Evolutionary conservation across 225 moss, liverwort and hornwort species (phyloP), one percentile per base, ranked within the genome.

Genomic region (Marchantia paleacea): DNA sequence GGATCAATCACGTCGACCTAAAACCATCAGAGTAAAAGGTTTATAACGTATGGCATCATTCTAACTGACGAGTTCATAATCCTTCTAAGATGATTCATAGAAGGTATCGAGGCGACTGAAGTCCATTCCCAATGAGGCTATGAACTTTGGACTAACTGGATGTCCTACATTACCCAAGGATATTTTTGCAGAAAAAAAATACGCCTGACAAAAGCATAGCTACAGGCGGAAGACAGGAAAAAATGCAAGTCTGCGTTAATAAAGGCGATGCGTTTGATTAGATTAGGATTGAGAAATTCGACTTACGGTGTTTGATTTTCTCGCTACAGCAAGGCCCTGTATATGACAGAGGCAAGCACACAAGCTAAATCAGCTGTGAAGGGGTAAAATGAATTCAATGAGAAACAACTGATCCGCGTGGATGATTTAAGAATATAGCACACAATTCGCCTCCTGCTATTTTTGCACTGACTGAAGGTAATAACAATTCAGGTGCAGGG

Each of bases 1-100:
- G 90, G 83, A 85, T 97, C 88, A 82, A 92, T 80, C 25, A 97
- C 85, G 79, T 97, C 93, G 54, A 95, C 90, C 97, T 97, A 81
- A 19, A 13, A 48, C 54, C 16, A 51, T 76, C 49, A 30, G 16
- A 52, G 26, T 12, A 49, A 57, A 39, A 39, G 39, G 39, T 39
- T 39, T 39, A 39, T 39, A 2, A 39, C 3, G 39, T 5, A 2
- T 2, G 39, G 39, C 39, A 2, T 2, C 3, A 39, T 39, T 2
- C 5, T 39, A 5, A 39, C 39, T 39, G 3, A 39, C 39, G 39
- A 39, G 39, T 5, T 39, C 39, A 5, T 39, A 39, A 39, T 5
- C 39, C 39, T 39, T 39, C 39, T 39, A 39, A 39, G 39, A 39
- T 39, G 2, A 39, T 39, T 2, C 39, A 39, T 39, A 39, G 39